Base-by-base conservation (phyloP, 257 asterid species). In the Coffea canephora region DNA sequence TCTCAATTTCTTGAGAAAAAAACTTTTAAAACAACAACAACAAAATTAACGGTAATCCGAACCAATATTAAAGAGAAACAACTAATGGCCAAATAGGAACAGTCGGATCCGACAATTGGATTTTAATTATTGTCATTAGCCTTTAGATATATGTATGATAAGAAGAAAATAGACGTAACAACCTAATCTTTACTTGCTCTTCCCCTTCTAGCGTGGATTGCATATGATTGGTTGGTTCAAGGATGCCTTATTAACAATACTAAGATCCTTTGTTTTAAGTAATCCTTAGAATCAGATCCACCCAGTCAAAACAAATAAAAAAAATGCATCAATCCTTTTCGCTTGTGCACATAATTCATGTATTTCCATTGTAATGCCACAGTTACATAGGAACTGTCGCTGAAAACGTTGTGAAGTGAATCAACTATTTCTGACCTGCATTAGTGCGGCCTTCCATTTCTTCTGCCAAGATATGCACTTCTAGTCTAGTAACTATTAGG, bases 271-370 rank as follows among this genome's bases (percentile, higher is more conserved):
- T 5, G 0, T 70, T 67, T 54, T 11, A 31, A 31, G 34, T 31
- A 76, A 23, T 73, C 48, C 45, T 27, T 15, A 78, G 73, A 59
- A 80, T 59, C 79, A 71, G 77, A 76, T 80, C 78, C 34, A 31
- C 34, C 34, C 72, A 81, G 86, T 87, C 90, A 84, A 84, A 84
- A 72, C 82, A 43, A 55, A 57, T 46, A 46, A 23, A 1, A 23
- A 1, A 31, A 27, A 54, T 43, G 13, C 64, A 34, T 31, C 18
- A 15, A 12, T 27, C 25, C 49, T 16, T 69, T 68, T 79, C 46
- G 36, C 49, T 45, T 62, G 27, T 50, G 10, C 2, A 12, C 3
- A 50, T 39, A 76, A 19, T 61, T 12, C n/a, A 19, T 36, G 1
- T 31, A 21, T 39, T 50, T 52, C 31, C n/a, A 49, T 27, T 31